Conservation (phyloP, 805 yeast genomes). For the Lipomyces yamanashiensis region DNA sequence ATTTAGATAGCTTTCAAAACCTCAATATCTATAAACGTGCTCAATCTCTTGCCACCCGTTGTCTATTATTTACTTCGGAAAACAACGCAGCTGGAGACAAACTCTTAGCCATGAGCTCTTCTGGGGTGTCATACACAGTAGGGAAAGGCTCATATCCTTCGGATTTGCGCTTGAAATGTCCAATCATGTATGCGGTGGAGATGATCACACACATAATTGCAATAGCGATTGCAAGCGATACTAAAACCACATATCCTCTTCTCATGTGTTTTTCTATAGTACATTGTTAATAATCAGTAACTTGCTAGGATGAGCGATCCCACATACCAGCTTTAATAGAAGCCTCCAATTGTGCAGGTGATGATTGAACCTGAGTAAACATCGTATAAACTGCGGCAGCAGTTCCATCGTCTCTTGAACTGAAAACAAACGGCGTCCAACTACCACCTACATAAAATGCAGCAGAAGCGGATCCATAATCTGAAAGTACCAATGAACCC, state of each 20-base stretch:
- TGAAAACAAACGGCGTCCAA: slow-evolving; percentile 70
- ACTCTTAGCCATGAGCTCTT: slow-evolving; percentile 17
- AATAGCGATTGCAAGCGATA: slow-evolving; percentile 69
- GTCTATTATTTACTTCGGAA: slow-evolving; percentile 3
- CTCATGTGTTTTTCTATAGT: slow-evolving; percentile 43
- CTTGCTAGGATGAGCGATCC: background rate
- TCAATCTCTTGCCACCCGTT: background rate
- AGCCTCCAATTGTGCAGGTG: slow-evolving; percentile 22
- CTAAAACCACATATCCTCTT: slow-evolving; percentile 69
- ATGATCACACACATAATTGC: slow-evolving; percentile 54
- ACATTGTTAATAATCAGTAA: background rate
- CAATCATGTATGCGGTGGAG: slow-evolving; percentile 51
- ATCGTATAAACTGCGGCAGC: slow-evolving; percentile 42
- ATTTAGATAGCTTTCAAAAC: background rate
- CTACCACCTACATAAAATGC: slow-evolving; percentile 66
- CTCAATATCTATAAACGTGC: background rate
- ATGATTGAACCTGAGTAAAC: slow-evolving; percentile 41
- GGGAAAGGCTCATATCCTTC: slow-evolving; percentile 45
- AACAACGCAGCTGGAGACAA: slow-evolving; percentile 21
- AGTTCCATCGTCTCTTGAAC: slow-evolving; percentile 45
- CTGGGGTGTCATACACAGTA: slow-evolving; percentile 11
- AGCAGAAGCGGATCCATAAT: slow-evolving; percentile 61
- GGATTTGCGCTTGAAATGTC: slow-evolving; percentile 47
- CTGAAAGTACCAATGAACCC: slow-evolving; percentile 57
- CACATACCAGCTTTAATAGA: background rate